Conservation (phyloP, 2,329 filamentous ascomycete genomes). For the Pseudopithomyces chartarum region DNA sequence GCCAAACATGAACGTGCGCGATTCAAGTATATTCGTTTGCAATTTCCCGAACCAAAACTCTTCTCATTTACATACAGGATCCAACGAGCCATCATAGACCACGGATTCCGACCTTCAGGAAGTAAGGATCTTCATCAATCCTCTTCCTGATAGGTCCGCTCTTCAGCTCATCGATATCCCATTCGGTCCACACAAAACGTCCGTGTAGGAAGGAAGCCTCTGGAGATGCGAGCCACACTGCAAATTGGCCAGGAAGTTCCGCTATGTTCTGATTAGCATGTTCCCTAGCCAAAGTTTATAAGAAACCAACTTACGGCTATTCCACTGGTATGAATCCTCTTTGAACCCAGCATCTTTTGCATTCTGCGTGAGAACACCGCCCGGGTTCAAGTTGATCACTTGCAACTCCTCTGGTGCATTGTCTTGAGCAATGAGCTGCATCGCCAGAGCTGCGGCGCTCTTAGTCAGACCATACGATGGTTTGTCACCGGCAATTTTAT, state of each 20-base stretch:
- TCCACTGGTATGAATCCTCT: not conserved
- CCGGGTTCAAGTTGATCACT: not conserved
- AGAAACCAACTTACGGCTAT: not conserved
- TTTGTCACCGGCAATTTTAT: not conserved
- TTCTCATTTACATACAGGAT: not conserved
- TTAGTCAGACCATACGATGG: not conserved
- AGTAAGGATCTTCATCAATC: not conserved
- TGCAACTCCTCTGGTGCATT: not conserved
- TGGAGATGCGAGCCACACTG: not conserved
- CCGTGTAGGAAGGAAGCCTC: not conserved
- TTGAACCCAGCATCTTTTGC: not conserved
- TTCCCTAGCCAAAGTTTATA: not conserved
- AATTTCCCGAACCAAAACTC: not conserved
- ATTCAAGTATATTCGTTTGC: too few relatives aligned
- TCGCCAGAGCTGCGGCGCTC: not conserved
- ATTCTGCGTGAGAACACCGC: not conserved
- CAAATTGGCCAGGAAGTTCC: not conserved
- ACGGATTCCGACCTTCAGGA: not conserved
- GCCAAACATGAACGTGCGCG: too few relatives aligned
- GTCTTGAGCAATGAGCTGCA: slow-evolving; percentile 5
- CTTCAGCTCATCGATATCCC: slow-evolving; percentile 1
- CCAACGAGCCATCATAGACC: not conserved
- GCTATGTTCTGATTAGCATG: not conserved
- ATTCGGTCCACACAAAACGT: not conserved
- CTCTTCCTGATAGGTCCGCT: not conserved